These are phyloP conservation scores for Apiospora aurea DNA, from an alignment of 2,329 filamentous ascomycete species.

Conservation along the genomic window DNA sequence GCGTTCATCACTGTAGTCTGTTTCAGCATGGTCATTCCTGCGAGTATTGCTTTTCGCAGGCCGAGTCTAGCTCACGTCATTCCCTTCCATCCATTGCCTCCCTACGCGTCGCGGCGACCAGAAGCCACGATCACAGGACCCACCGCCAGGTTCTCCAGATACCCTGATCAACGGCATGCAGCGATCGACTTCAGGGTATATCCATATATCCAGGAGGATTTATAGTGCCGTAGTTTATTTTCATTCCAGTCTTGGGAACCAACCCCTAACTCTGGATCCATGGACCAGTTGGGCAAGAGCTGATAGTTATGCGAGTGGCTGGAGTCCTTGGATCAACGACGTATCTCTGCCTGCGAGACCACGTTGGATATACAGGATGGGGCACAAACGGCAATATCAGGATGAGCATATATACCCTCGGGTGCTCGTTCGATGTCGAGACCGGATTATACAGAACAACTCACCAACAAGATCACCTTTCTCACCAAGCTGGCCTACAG, in stretches of 20 bases:
- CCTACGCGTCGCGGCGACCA: not conserved
- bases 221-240: not conserved
- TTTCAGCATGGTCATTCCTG: conserved; percentile 11
- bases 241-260: not conserved
- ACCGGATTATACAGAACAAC: not conserved
- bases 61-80: not conserved
- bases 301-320: conserved; percentile 10
- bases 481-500: not conserved
- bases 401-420: not conserved
- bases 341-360: not conserved
- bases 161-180: not conserved
- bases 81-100: not conserved
- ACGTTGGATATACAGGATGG: not conserved
- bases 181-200: conserved; percentile 22
- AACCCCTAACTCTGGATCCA: conserved; percentile 1
- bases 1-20: not conserved
- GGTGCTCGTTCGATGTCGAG: not conserved
- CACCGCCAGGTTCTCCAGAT: conserved; percentile 13
- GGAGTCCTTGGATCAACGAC: not conserved
- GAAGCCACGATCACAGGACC: not conserved
- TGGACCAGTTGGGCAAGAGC: not conserved
- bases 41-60: conserved; percentile 10
- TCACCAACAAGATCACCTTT: not conserved
- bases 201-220: conserved; percentile 4
- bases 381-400: no score